These are phyloP conservation scores for Xanthoconium stramineum DNA, from an alignment of 768 basidiomycete genomes.

Conservation along the genomic window DNA sequence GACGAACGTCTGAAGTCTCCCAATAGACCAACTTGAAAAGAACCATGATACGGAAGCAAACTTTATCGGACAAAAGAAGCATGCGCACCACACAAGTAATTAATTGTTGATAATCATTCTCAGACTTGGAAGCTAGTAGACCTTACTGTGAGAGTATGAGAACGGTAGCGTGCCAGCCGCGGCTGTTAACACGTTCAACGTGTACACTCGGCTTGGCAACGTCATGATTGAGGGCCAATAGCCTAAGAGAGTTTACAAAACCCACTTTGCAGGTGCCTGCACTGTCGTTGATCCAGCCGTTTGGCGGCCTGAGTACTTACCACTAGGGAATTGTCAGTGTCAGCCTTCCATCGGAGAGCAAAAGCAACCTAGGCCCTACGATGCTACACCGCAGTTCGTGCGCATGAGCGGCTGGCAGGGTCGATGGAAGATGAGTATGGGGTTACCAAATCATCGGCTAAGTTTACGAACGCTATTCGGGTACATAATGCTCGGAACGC, in stretches of 20 bases:
- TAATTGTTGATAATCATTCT: not conserved
- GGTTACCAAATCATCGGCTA: not conserved
- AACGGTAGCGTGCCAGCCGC: not conserved
- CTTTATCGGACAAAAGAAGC: not conserved
- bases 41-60: not conserved
- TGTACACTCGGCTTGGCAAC: too few species aligned
- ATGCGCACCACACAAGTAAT: too few species aligned
- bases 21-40: not conserved
- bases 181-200: too few species aligned
- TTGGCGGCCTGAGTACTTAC: too few species aligned
- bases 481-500: not conserved
- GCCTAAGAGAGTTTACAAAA: too few species aligned
- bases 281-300: too few species aligned
- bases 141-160: not conserved
- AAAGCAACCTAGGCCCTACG: too few species aligned
- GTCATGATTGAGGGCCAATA: too few species aligned
- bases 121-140: not conserved
- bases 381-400: too few species aligned
- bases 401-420: not conserved
- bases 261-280: too few species aligned
- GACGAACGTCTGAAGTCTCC: not conserved
- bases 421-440: not conserved
- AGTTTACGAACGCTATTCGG: constrained; percentile 6
- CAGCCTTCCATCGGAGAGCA: too few species aligned
- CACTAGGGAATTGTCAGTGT: too few species aligned